phyloP scores from a whole-genome alignment of 2,329 filamentous ascomycete species.

The Stemphylium lycopersici region DNA sequence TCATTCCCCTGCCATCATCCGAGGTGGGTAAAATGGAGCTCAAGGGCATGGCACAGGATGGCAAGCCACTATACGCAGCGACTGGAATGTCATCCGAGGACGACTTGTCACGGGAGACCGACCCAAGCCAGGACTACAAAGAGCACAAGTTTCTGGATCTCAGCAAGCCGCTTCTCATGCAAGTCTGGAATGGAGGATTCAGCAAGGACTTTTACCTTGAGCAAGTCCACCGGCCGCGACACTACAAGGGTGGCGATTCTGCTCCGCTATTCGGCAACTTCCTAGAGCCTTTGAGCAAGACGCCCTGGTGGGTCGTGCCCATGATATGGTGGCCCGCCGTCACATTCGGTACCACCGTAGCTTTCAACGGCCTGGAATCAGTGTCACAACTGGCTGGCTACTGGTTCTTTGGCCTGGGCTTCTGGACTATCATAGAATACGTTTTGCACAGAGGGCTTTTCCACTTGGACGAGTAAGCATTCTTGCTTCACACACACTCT shows the following conservation, averaged over 20 bases:
- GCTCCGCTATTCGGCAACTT: constrained; percentile 98
- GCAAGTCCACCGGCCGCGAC: constrained; percentile 91
- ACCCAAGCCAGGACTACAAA: constrained; percentile 76
- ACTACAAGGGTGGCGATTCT: constrained; percentile 92
- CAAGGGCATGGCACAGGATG: constrained; percentile 55
- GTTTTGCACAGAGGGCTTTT: constrained; percentile 87
- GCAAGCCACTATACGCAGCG: constrained; percentile 58
- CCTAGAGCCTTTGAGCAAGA: constrained; percentile 94
- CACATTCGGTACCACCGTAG: constrained; percentile 71
- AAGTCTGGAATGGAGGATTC: constrained; percentile 88
- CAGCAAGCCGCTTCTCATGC: constrained; percentile 79
- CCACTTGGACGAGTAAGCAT: constrained; percentile 86
- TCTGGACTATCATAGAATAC: constrained; percentile 95
- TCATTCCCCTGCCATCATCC: constrained; percentile 60
- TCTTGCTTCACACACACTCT: background rate
- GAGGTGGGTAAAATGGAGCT: constrained; percentile 57
- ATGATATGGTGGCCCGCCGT: constrained; percentile 83
- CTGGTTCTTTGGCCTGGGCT: constrained; percentile 71
- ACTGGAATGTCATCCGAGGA: constrained; percentile 92
- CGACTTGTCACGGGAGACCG: constrained; percentile 86
- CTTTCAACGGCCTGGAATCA: constrained; percentile 61
- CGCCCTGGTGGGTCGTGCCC: constrained; percentile 91
- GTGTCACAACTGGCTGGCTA: constrained; percentile 61
- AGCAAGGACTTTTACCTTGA: constrained; percentile 95
- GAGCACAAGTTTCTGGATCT: constrained; percentile 94